Evolutionary conservation across 306 rosid genomes (phyloP), one percentile per base, ranked within the genome.

Genomic region (Quercus cerris): DNA sequence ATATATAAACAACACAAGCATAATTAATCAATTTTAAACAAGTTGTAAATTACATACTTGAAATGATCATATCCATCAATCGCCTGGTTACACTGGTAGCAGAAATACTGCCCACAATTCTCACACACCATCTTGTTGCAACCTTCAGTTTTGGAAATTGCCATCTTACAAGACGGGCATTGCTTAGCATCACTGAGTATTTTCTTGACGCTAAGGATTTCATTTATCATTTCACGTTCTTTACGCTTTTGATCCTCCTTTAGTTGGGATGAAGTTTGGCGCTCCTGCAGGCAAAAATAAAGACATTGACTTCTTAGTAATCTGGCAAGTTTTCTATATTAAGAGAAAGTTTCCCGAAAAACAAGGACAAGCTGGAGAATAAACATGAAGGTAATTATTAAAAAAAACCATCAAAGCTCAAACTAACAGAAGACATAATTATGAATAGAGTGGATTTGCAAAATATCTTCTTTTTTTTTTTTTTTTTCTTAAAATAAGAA

Each of bases 121-220:
- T 85, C 49, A 63, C 98, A 94, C 76, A 81, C 88, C 97, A 90
- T 94, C 88, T 94, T 94, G 88, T 94, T 94, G 84, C 98, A 94
- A 71, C 97, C 98, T 64, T 83, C 97, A 27, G 81, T 86, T 81
- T 86, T 87, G 41, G 94, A 91, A 83, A 94, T 94, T 31, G 97
- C 97, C 87, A 90, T 90, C 75, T 86, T 81, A 86, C 98, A 94
- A 56, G 87, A 87, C 14, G 98, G 98, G 81, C 97, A 94, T 51
- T 83, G 86, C 88, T 94, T 92, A 70, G 97, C 90, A 88, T 91
- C 90, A 1, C 92, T 91, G 59, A 81, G 92, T 75, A 92, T 85
- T 90, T 78, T 94, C 84, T 76, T 92, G 81, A 86, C 58, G 71
- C 94, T 92, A 69, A 91, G 92, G 86, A 94, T 81, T 74, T 94